A percentile compares a stretch with the other conserved stretches of the same genome.
Evolutionary conservation across 768 basidiomycete species (phyloP).

Genomic region (Leucocoprinus sp.): DNA sequence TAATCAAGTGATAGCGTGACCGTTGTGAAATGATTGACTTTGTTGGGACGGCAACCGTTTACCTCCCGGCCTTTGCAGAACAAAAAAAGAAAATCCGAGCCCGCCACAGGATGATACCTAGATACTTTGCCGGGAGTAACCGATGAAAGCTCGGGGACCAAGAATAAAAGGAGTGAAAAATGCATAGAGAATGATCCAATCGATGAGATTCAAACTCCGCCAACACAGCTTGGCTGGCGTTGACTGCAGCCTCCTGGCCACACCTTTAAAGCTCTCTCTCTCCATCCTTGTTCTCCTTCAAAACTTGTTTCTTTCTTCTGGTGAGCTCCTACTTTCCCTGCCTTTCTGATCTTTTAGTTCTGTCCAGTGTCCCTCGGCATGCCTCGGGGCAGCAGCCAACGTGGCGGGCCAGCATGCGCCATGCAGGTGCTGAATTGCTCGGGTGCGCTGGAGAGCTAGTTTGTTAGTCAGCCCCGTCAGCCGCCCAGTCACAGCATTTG

Average conservation of each 20-base stretch:
- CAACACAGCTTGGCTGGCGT: slow-evolving; percentile 36
- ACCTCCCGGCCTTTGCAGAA: too few relatives aligned
- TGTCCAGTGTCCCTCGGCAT: background rate
- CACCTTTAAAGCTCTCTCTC: slow-evolving; percentile 20
- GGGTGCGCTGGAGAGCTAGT: slow-evolving; percentile 6
- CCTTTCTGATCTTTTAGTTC: slow-evolving; percentile 6
- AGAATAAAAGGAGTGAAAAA: background rate
- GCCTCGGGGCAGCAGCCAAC: background rate
- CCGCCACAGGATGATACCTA: too few relatives aligned
- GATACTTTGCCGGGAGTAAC: too few relatives aligned
- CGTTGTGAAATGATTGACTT: too few relatives aligned
- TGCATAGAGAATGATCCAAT: slow-evolving; percentile 17
- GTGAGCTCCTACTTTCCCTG: slow-evolving; percentile 12
- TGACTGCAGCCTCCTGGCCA: slow-evolving; percentile 17
- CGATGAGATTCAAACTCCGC: slow-evolving; percentile 41
- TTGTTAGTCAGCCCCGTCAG: slow-evolving; percentile 16
- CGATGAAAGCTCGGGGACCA: too few relatives aligned
- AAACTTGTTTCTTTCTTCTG: slow-evolving; percentile 12
- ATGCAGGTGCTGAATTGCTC: slow-evolving; percentile 11
- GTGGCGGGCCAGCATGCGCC: slow-evolving; percentile 8
- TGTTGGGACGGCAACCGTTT: too few relatives aligned
- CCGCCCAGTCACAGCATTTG: slow-evolving; percentile 28
- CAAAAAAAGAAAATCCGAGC: too few relatives aligned
- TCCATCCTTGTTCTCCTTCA: slow-evolving; percentile 13
- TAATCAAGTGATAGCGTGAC: too few relatives aligned